Evolutionary conservation across 345 rosid genomes (phyloP).

Genomic region (Hirschfeldia incana): DNA sequence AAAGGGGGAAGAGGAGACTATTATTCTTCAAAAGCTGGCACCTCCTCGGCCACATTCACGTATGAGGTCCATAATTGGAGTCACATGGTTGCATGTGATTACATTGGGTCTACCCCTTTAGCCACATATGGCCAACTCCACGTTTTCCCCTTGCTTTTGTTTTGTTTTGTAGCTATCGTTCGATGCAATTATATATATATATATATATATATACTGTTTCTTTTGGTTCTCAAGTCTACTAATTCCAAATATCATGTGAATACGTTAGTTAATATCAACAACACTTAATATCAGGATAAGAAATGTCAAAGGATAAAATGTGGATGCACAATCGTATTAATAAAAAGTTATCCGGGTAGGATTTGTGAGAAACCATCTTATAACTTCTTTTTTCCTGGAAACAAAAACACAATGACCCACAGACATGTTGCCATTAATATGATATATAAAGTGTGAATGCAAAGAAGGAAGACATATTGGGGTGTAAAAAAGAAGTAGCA

Average conservation of each 20-base stretch:
- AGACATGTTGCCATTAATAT: constrained; percentile 10
- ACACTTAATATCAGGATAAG: not conserved
- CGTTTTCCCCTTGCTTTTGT: constrained; percentile 21
- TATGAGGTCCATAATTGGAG: constrained; percentile 42
- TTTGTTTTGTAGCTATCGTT: constrained; percentile 36
- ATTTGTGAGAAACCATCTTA: not conserved
- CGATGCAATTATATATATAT: constrained; percentile 19
- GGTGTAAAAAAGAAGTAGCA: constrained; percentile 25
- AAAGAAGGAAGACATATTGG: constrained; percentile 28
- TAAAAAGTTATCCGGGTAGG: not conserved
- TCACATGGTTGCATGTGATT: constrained; percentile 44
- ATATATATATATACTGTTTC: not conserved
- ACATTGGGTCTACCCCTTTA: constrained; percentile 40
- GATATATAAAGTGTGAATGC: not conserved
- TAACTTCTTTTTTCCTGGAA: too few species aligned
- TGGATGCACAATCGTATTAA: not conserved
- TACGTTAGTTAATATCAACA: not conserved
- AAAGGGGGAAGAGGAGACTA: not conserved
- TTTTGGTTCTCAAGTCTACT: not conserved
- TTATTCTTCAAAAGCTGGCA: constrained; percentile 24
- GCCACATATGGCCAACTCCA: constrained; percentile 43
- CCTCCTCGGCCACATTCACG: constrained; percentile 31
- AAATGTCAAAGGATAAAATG: not conserved
- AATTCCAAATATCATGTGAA: constrained; percentile 4
- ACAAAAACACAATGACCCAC: constrained; percentile 29